Conservation (phyloP, 1,284 basidiomycete genomes). For the Stereum hirsutum region DNA sequence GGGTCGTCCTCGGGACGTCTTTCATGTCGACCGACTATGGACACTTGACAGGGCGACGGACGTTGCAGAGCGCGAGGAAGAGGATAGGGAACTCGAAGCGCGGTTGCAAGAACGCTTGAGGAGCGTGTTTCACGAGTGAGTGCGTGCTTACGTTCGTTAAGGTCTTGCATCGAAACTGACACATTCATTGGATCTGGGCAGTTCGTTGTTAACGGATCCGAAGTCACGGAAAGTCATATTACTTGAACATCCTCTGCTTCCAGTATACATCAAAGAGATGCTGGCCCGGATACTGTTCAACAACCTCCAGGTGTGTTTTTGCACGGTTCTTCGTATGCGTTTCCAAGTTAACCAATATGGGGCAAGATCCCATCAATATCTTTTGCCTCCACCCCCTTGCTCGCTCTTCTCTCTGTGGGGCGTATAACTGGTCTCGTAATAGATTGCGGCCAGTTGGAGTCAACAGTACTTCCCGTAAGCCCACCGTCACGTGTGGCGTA, state of each 20-base stretch:
- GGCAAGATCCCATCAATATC: constrained; percentile 83
- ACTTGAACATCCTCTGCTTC: constrained; percentile 83
- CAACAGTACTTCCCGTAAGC: constrained; percentile 79
- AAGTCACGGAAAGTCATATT: constrained; percentile 91
- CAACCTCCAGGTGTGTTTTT: constrained; percentile 69
- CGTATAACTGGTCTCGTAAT: constrained; percentile 89
- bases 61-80: constrained; percentile 53
- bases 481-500: background rate
- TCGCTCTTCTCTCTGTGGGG: constrained; percentile 80
- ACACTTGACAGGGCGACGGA: constrained; percentile 45
- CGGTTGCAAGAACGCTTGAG: constrained; percentile 62
- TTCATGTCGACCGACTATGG: constrained; percentile 57
- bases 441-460: constrained; percentile 88
- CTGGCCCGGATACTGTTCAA: constrained; percentile 85
- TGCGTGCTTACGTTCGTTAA: constrained; percentile 11
- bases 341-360: constrained; percentile 8
- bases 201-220: constrained; percentile 87
- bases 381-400: constrained; percentile 81
- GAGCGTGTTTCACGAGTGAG: constrained; percentile 81
- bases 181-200: constrained; percentile 25
- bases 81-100: constrained; percentile 61
- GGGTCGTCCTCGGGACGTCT: constrained; percentile 72
- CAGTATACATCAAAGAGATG: constrained; percentile 80
- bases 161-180: constrained; percentile 1
- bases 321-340: background rate